phyloP scores from a whole-genome alignment of 345 rosid genomes.

The Hibiscus syriacus region DNA sequence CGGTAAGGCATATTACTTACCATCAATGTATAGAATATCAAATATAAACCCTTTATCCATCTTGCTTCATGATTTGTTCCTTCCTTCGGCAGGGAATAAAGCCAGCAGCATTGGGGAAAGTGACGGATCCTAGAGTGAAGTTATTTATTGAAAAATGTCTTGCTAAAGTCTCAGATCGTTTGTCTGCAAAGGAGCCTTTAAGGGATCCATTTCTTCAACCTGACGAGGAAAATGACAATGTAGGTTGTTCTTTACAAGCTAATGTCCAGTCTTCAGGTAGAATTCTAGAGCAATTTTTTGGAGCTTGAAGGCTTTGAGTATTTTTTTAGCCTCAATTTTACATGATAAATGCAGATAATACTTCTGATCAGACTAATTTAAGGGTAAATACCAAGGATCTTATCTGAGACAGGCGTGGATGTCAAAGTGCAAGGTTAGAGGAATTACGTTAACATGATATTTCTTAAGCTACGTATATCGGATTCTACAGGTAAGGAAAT shows the following conservation, averaged over 20 bases:
- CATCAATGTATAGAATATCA: too few relatives aligned
- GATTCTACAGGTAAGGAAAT: constrained; percentile 54
- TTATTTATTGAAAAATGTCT: constrained; percentile 87
- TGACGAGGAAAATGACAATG: too few relatives aligned
- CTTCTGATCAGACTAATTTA: too few relatives aligned
- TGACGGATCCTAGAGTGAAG: constrained; percentile 56
- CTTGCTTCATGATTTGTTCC: too few relatives aligned
- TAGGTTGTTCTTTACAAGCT: too few relatives aligned
- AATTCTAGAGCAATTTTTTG: neutral
- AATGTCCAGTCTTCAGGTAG: constrained; percentile 38
- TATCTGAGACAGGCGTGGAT: constrained; percentile 30
- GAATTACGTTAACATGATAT: constrained; percentile 65
- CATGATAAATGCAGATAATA: constrained; percentile 29
- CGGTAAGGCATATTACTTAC: constrained; percentile 62
- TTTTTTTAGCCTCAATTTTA: constrained; percentile 6
- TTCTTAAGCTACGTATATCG: constrained; percentile 75
- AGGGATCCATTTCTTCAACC: constrained; percentile 74
- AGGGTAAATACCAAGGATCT: constrained; percentile 18
- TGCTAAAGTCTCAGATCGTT: constrained; percentile 59
- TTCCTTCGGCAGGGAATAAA: too few relatives aligned
- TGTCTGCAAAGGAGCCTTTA: constrained; percentile 76
- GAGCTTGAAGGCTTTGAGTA: neutral
- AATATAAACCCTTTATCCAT: too few relatives aligned
- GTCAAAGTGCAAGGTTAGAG: constrained; percentile 84
- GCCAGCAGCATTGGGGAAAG: constrained; percentile 77